Evolutionary conservation across 768 basidiomycete species (phyloP).

Genomic region (Lactarius tabidus): DNA sequence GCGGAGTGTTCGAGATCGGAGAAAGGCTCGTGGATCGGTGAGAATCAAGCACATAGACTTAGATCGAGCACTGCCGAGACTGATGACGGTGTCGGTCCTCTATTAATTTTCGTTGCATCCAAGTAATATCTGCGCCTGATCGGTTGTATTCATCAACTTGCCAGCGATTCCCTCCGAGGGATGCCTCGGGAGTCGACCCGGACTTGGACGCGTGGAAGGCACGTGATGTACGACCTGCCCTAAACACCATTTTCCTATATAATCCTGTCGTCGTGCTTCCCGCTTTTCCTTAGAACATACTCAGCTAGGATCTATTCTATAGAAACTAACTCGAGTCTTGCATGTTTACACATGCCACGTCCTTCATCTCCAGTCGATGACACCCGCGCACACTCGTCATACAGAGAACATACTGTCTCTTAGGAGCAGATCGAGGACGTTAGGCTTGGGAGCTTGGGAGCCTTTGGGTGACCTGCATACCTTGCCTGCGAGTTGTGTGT

Average conservation of each 20-base stretch:
- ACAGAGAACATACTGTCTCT: slow-evolving; percentile 37
- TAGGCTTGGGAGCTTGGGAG: slow-evolving; percentile 31
- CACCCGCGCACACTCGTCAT: slow-evolving; percentile 35
- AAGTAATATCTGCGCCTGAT: too few relatives aligned
- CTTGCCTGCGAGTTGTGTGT: slow-evolving; percentile 38
- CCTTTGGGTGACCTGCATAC: slow-evolving; percentile 28
- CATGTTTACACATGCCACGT: slow-evolving; percentile 44
- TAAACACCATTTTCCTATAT: slow-evolving; percentile 9
- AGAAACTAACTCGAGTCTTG: slow-evolving; percentile 45
- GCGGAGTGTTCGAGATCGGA: too few relatives aligned
- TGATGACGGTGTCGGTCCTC: too few relatives aligned
- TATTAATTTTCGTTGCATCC: too few relatives aligned
- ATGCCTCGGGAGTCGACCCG: too few relatives aligned
- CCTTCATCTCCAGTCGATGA: slow-evolving; percentile 41
- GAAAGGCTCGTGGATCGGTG: too few relatives aligned
- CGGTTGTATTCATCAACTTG: too few relatives aligned
- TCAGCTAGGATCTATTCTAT: slow-evolving; percentile 41
- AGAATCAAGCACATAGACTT: too few relatives aligned
- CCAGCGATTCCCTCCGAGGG: too few relatives aligned
- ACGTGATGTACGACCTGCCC: slow-evolving; percentile 19
- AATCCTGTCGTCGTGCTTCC: neutral
- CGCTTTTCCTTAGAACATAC: slow-evolving; percentile 39
- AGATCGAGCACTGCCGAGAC: too few relatives aligned
- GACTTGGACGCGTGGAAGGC: neutral
- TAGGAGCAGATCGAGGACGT: slow-evolving; percentile 37